Evolutionary conservation across 371 early-diverging fungal species (phyloP).

Genomic region (Chytridiales sp.): DNA sequence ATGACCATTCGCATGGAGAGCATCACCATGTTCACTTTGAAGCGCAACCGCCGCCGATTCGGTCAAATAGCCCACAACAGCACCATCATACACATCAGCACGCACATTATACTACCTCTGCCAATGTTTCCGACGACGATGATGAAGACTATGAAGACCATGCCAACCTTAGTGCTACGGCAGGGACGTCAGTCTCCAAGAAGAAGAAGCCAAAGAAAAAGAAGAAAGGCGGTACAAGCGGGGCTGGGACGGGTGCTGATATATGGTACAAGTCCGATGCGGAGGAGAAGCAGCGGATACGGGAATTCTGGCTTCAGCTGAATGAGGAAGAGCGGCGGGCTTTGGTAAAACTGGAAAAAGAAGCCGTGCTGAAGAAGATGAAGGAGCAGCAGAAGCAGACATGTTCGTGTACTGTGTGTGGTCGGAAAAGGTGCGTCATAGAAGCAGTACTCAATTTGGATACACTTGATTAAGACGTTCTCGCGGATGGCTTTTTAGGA

Average conservation of each 20-base stretch:
- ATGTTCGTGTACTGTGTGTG: slow-evolving; percentile 87
- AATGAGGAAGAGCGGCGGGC: slow-evolving; percentile 80
- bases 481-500: slow-evolving; percentile 61
- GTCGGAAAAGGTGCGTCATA: slow-evolving; percentile 72
- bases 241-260: slow-evolving; percentile 19
- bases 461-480: too few relatives aligned
- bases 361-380: slow-evolving; percentile 87
- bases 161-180: background rate
- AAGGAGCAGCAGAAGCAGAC: slow-evolving; percentile 90
- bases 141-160: slow-evolving; percentile 22
- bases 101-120: background rate
- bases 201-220: slow-evolving; percentile 31
- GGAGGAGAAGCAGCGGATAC: slow-evolving; percentile 80
- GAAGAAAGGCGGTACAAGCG: slow-evolving; percentile 22
- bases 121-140: slow-evolving; percentile 5
- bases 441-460: background rate
- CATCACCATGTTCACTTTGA: background rate
- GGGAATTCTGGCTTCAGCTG: slow-evolving; percentile 88
- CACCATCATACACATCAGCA: background rate
- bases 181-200: slow-evolving; percentile 2
- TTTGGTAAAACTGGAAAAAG: slow-evolving; percentile 85
- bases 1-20: background rate
- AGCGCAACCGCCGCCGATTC: background rate
- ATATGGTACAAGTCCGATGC: slow-evolving; percentile 77
- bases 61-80: background rate